Percentiles rank a stretch among this genome's conserved stretches.
These are phyloP conservation scores for Saccharomycopsis guyanensis DNA, from an alignment of 805 yeast species.

Conservation along the genomic window DNA sequence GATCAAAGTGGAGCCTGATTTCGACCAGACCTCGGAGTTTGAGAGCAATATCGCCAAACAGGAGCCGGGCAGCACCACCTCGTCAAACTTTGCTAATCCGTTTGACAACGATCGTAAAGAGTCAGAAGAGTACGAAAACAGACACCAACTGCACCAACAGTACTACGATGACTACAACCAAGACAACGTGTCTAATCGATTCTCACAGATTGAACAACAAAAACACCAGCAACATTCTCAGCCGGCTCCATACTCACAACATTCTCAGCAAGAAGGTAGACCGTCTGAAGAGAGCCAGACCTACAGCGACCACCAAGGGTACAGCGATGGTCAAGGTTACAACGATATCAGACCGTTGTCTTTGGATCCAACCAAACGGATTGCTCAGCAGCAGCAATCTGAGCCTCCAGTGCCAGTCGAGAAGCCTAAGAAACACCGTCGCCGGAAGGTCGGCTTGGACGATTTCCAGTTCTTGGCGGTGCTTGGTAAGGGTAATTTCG, in stretches of 20 bases:
- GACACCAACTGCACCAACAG: background rate
- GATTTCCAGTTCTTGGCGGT: constrained; percentile 93
- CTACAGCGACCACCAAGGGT: no score
- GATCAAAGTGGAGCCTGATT: constrained; percentile 10
- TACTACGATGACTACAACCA: constrained; percentile 15
- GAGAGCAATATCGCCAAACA: background rate
- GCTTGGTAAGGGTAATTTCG: constrained; percentile 96
- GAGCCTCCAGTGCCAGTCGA: constrained; percentile 21
- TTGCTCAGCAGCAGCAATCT: constrained; percentile 8
- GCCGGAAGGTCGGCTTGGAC: constrained; percentile 80
- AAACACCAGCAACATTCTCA: background rate
- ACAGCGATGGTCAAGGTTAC: no score
- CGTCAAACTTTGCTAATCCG: constrained; percentile 12
- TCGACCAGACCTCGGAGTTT: constrained; percentile 14
- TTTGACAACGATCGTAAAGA: constrained; percentile 6
- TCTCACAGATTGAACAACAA: constrained; percentile 13
- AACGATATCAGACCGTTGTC: constrained; percentile 13
- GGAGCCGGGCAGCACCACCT: constrained; percentile 5
- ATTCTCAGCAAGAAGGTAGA: background rate
- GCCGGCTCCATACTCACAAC: background rate
- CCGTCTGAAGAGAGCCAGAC: background rate
- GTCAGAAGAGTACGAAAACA: background rate
- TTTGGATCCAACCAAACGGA: constrained; percentile 10
- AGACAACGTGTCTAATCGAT: constrained; percentile 13
- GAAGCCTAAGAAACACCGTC: constrained; percentile 25